A percentile compares a stretch with the other conserved stretches of the same genome.
Conservation (phyloP, 1,284 basidiomycete species). For the Stereum hirsutum region DNA sequence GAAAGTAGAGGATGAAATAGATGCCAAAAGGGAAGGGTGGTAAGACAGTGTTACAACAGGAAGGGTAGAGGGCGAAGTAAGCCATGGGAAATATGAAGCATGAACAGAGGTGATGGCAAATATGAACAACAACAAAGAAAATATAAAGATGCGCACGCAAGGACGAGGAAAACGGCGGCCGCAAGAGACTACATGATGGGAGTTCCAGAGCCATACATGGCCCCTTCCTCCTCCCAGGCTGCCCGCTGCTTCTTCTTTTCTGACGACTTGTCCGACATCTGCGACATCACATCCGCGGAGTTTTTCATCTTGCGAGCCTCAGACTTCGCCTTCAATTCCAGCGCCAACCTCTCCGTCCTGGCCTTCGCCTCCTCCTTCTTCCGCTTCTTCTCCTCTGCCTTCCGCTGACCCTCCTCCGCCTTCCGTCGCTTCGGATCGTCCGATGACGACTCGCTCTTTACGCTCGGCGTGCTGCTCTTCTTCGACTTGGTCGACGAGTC, state of each 20-base stretch:
- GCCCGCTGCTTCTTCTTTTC: constrained; percentile 3
- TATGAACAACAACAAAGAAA: too few relatives aligned
- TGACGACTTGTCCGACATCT: constrained; percentile 14
- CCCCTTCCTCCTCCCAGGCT: constrained; percentile 15
- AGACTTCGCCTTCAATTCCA: constrained; percentile 25
- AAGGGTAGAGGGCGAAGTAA: too few relatives aligned
- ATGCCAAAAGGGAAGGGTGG: too few relatives aligned
- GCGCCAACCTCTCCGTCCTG: constrained; percentile 30
- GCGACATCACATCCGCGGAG: constrained; percentile 20
- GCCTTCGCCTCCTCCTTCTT: constrained; percentile 35
- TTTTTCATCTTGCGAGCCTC: constrained; percentile 13
- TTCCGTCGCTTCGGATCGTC: constrained; percentile 18
- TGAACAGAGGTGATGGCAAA: too few relatives aligned
- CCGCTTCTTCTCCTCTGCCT: constrained; percentile 33
- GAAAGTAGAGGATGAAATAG: too few relatives aligned
- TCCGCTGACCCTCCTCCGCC: constrained; percentile 21
- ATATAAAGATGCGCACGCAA: too few relatives aligned
- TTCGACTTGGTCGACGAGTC: constrained; percentile 8
- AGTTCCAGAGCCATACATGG: constrained; percentile 19
- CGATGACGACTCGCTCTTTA: not conserved
- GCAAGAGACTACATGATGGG: constrained; percentile 2
- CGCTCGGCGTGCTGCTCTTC: constrained; percentile 6
- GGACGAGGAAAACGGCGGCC: not conserved
- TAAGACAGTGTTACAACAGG: too few relatives aligned
- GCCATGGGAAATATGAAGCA: too few relatives aligned